Base-by-base conservation (phyloP, 2,329 filamentous ascomycete genomes). In the Botrytis squamosa region DNA sequence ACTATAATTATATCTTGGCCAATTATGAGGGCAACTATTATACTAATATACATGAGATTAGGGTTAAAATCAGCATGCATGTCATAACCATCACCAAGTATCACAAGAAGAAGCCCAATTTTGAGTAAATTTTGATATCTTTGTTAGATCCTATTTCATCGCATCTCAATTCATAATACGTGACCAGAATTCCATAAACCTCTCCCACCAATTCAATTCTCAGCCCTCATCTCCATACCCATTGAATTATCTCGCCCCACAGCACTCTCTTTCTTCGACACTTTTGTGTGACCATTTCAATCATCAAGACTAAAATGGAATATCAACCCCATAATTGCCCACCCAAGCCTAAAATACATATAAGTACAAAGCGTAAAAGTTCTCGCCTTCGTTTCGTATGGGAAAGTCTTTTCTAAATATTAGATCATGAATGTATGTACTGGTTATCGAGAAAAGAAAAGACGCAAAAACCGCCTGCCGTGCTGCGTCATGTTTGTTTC, bases 391-490 rank as follows among this genome's bases (percentile, higher is more conserved):
- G 49, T 59, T 57, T 59, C 38, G 20, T 57, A 57, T 57, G 36
- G 44, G 66, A 42, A 57, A 42, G 38, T 42, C n/a, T 38, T 57
- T 20, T 57, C 38, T 69, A 22, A n/a, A 38, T 69, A 69, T 69
- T 69, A 42, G 33, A 33, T 57, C 20, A 57, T 69, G 36, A 69
- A 57, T 69, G 49, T 42, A 57, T 57, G 66, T 69, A n/a, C 52
- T 52, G 64, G n/a, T 57, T n/a, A 25, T 25, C 14, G 7, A n/a
- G 4, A 14, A 44, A 3, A 29, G 14, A 42, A 57, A 25, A 57
- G 38, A 44, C n/a, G 38, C 66, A 59, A 52, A 57, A 57, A 42
- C 36, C n/a, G 38, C 52, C 49, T 69, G 66, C 20, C 49, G 49
- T 33, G n/a, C n/a, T 33, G 66, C 49, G 49, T 29, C 29, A 25